phyloP scores from a whole-genome alignment of 148 eudicot genomes.

The Rhododendron ferrugineum region DNA sequence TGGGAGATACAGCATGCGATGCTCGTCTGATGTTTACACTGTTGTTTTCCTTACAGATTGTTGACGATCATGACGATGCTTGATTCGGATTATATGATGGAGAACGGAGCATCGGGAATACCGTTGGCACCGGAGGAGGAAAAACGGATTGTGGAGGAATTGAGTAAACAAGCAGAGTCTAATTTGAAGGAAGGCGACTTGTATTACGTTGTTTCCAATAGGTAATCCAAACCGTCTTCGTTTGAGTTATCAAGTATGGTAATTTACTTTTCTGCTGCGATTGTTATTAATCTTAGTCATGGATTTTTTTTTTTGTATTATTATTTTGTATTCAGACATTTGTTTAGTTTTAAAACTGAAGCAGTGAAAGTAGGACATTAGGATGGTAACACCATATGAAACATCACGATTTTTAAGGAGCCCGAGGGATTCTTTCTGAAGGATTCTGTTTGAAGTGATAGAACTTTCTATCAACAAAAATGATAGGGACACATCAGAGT shows the following conservation, averaged over 20 bases:
- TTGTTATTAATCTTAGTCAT: background rate
- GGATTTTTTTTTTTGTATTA: background rate
- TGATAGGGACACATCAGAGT: too few relatives aligned
- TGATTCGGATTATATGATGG: constrained; percentile 34
- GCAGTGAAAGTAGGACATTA: background rate
- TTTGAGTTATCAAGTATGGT: background rate
- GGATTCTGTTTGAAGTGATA: background rate
- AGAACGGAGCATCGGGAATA: constrained; percentile 38
- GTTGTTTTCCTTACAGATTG: background rate
- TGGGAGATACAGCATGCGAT: background rate
- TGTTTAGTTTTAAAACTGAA: background rate
- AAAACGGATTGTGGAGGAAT: constrained; percentile 40
- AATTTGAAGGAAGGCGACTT: constrained; percentile 58
- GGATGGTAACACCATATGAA: background rate
- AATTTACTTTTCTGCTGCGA: background rate
- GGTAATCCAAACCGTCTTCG: constrained; percentile 21
- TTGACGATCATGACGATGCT: constrained; percentile 48
- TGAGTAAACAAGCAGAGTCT: constrained; percentile 51
- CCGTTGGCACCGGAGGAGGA: constrained; percentile 64
- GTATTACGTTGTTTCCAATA: constrained; percentile 52
- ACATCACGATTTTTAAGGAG: background rate
- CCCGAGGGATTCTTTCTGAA: background rate
- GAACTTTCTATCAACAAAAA: background rate
- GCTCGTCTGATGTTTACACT: background rate
- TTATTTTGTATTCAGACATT: background rate